phyloP scores from a whole-genome alignment of 352 stramenopile genomes.

The Labyrinthula sp. region DNA sequence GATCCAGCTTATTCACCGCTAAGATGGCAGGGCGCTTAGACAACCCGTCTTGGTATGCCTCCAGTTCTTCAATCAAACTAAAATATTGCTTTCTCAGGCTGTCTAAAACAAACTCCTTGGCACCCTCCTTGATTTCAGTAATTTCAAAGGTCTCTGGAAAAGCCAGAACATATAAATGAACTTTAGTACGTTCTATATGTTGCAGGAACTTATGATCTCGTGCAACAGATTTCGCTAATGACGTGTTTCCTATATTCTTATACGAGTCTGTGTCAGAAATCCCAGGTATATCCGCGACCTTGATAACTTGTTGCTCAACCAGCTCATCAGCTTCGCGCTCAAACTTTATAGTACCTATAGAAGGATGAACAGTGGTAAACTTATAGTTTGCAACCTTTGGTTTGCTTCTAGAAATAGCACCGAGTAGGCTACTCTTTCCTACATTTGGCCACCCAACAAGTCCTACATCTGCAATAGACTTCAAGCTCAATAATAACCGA shows the following conservation, averaged over 20 bases:
- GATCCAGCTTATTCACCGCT: constrained; percentile 24
- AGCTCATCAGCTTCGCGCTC: too few species aligned
- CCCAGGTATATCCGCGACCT: constrained; percentile 62
- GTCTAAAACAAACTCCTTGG: neutral
- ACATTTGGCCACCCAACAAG: constrained; percentile 97
- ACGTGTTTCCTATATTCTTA: constrained; percentile 46
- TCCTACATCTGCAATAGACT: constrained; percentile 89
- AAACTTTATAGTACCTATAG: constrained; percentile 57
- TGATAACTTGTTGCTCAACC: constrained; percentile 25
- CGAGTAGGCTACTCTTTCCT: constrained; percentile 83
- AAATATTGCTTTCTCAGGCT: neutral
- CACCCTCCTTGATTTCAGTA: neutral
- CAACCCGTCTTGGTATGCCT: constrained; percentile 20
- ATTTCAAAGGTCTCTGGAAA: constrained; percentile 15
- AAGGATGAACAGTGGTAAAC: constrained; percentile 88
- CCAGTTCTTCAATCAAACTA: constrained; percentile 14
- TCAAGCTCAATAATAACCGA: constrained; percentile 89
- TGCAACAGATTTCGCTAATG: constrained; percentile 91
- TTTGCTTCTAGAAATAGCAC: constrained; percentile 63
- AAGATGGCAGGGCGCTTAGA: constrained; percentile 15
- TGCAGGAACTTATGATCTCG: constrained; percentile 88
- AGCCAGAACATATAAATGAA: constrained; percentile 58
- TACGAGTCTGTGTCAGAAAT: constrained; percentile 66
- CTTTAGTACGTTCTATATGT: constrained; percentile 91
- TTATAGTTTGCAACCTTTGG: constrained; percentile 85